These are phyloP conservation scores for Boletus sp. DNA, from an alignment of 768 basidiomycete genomes.

Conservation along the genomic window DNA sequence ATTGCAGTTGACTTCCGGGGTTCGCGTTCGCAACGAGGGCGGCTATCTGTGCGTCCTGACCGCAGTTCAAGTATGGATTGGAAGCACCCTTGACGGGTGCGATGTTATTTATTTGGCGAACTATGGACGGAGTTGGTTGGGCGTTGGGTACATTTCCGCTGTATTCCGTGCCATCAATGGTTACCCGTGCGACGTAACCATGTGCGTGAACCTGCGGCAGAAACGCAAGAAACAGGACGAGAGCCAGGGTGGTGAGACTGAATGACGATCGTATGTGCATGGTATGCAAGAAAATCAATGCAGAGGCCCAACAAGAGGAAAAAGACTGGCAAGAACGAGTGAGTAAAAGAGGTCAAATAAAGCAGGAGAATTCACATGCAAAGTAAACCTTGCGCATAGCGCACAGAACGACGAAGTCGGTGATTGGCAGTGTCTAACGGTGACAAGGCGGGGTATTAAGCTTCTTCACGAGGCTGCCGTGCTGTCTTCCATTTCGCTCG, in stretches of 20 bases:
- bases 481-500: slow-evolving; percentile 10
- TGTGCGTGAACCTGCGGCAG: slow-evolving; percentile 37
- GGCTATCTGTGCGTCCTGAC: slow-evolving; percentile 50
- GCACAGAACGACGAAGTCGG: not conserved
- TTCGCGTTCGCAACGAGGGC: slow-evolving; percentile 52
- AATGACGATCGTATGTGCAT: slow-evolving; percentile 6
- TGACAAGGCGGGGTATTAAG: slow-evolving; percentile 18
- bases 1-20: slow-evolving; percentile 53
- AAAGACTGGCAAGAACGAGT: not conserved
- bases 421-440: slow-evolving; percentile 4
- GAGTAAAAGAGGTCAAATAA: not conserved
- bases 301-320: not conserved
- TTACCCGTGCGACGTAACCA: slow-evolving; percentile 42
- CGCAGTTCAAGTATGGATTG: slow-evolving; percentile 61
- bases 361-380: slow-evolving; percentile 2
- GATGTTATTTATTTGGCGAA: slow-evolving; percentile 45
- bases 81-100: slow-evolving; percentile 54
- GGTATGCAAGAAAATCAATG: not conserved
- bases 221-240: slow-evolving; percentile 10
- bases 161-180: slow-evolving; percentile 45
- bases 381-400: not conserved
- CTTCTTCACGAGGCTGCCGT: slow-evolving; percentile 18
- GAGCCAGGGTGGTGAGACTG: not conserved
- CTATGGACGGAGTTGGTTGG: slow-evolving; percentile 38
- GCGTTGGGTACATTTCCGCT: slow-evolving; percentile 43